Evolutionary conservation across 1,139 yeast species (phyloP).

Genomic region (Candida sanyaensis): DNA sequence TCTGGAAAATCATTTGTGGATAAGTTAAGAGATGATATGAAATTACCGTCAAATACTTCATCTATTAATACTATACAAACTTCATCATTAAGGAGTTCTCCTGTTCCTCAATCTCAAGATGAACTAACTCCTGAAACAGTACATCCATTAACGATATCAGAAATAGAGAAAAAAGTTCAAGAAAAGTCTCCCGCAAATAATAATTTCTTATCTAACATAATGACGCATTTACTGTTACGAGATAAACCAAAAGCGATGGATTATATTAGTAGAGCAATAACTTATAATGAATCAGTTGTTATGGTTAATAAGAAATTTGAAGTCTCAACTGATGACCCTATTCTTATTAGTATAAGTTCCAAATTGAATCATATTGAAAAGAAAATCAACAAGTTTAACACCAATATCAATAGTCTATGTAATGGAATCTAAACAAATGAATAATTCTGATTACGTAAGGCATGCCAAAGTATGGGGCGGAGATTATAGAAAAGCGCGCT

Average conservation of each 20-base stretch:
- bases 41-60: conserved; percentile 22
- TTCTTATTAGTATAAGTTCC: conserved; percentile 44
- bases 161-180: conserved; percentile 11
- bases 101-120: background rate
- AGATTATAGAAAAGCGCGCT: too few relatives aligned
- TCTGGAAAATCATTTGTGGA: conserved; percentile 44
- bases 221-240: conserved; percentile 31
- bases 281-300: conserved; percentile 43
- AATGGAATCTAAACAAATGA: too few relatives aligned
- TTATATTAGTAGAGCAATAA: conserved; percentile 46
- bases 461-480: too few relatives aligned
- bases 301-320: conserved; percentile 46
- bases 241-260: conserved; percentile 41
- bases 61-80: background rate
- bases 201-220: conserved; percentile 24
- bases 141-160: conserved; percentile 11
- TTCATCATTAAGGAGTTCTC: background rate
- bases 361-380: conserved; percentile 44
- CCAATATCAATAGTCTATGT: background rate
- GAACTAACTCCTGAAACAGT: background rate
- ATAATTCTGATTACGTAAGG: too few relatives aligned
- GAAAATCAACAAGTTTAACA: conserved; percentile 2
- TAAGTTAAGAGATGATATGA: conserved; percentile 44
- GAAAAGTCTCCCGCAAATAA: background rate
- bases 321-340: conserved; percentile 47